Conservation (phyloP, 768 basidiomycete genomes). For the Candolleomyces aberdarensis region DNA sequence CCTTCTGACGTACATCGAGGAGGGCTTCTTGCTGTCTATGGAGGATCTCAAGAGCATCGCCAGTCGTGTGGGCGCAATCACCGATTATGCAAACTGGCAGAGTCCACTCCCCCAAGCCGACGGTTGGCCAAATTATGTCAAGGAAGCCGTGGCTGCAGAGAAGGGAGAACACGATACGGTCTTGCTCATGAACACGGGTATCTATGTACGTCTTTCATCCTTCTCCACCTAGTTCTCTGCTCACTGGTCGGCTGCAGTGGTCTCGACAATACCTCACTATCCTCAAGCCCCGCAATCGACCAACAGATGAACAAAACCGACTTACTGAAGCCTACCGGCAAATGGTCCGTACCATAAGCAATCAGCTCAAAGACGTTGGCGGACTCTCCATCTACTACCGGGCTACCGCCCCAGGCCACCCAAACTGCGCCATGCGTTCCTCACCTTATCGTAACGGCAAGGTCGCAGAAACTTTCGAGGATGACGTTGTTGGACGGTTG, state of each 20-base stretch:
- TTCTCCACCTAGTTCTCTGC: background rate
- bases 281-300: conserved; percentile 19
- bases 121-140: conserved; percentile 23
- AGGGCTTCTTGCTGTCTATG: conserved; percentile 25
- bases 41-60: conserved; percentile 24
- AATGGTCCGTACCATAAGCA: conserved; percentile 17
- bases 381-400: conserved; percentile 13
- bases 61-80: conserved; percentile 19
- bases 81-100: conserved; percentile 21
- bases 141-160: conserved; percentile 15
- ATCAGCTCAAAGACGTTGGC: conserved; percentile 4
- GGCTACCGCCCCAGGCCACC: conserved; percentile 13
- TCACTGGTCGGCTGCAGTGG: conserved; percentile 16
- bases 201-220: conserved; percentile 17
- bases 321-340: conserved; percentile 25
- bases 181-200: conserved; percentile 26
- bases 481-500: conserved; percentile 2
- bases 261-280: conserved; percentile 25
- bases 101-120: conserved; percentile 24
- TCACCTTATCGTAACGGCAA: background rate
- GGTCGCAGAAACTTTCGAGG: background rate
- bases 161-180: conserved; percentile 23
- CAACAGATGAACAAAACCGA: conserved; percentile 22
- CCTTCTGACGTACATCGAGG: conserved; percentile 26
- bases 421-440: conserved; percentile 7